Evolutionary conservation across 1,284 basidiomycete species (phyloP), one percentile per base, ranked within the genome.

Genomic region (Rugosomyces carneus): DNA sequence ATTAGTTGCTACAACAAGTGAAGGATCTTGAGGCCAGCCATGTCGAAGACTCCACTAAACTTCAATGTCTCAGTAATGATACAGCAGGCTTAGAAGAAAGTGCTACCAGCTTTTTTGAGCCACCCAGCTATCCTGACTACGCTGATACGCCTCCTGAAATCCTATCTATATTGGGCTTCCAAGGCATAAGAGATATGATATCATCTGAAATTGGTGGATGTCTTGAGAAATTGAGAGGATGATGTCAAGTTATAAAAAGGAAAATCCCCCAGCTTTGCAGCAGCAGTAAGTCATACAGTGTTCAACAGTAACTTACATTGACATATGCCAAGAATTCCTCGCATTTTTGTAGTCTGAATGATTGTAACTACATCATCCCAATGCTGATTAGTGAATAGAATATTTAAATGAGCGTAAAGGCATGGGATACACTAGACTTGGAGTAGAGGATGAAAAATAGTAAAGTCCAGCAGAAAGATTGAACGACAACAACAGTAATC

Each of bases 391-490:
- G 19, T 40, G 23, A 16, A 29, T 15, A 26, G 21, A 20, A 37
- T 37, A 37, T 16, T 21, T 37, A 34, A 48, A 53, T 11, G 46
- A 44, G 44, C 32, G 49, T 34, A 36, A 20, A 34, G 37, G 41
- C 19, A n/a, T 23, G n/a, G 18, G 34, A 27, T 40, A 43, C 32
- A 39, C 26, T 38, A 47, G 31, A n/a, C 36, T 34, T 20, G n/a
- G 24, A 34, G 32, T 41, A 36, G 27, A 47, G 21, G 16, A 39
- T 20, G 21, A 42, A 46, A 43, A 19, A 36, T 40, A 45, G 37
- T 19, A 47, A 38, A 37, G 42, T 49, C 53, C 52, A 53, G 47
- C 43, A 42, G 44, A 40, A 42, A 21, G 21, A 11, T 5, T 13
- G 13, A 34, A 35, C 18, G 40, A 32, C 31, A 40, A 31, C 37